Conservation (phyloP, 805 yeast species). For the Zygotorulaspora chibaensis region DNA sequence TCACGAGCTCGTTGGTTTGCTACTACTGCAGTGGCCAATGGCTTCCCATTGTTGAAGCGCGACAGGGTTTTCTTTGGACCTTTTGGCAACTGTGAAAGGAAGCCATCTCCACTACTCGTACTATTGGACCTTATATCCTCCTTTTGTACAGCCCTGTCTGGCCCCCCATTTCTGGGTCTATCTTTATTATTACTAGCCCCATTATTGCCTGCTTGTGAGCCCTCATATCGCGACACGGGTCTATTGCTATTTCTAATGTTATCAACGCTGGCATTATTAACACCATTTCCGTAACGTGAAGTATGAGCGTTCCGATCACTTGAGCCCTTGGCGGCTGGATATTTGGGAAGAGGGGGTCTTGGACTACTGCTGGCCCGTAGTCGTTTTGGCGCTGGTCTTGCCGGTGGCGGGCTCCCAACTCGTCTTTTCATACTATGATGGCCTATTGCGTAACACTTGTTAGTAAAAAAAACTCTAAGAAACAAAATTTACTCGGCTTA, state of each 20-base stretch:
- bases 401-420: slow-evolving; percentile 18
- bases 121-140: not conserved
- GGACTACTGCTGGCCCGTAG: slow-evolving; percentile 15
- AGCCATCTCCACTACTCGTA: slow-evolving; percentile 7
- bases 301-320: slow-evolving; percentile 3
- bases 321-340: slow-evolving; percentile 7
- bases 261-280: not conserved
- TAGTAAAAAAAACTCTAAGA: slow-evolving; percentile 3
- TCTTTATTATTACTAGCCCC: not conserved
- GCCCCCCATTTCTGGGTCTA: not conserved
- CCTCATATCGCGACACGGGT: slow-evolving; percentile 17
- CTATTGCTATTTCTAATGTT: slow-evolving; percentile 4
- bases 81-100: slow-evolving; percentile 24
- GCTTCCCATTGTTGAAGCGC: slow-evolving; percentile 13
- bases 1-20: not conserved
- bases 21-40: not conserved
- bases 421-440: slow-evolving; percentile 17
- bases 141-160: not conserved
- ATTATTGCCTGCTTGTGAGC: slow-evolving; percentile 14
- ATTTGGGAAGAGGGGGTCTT: slow-evolving; percentile 10
- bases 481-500: not conserved
- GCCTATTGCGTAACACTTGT: slow-evolving; percentile 5
- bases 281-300: slow-evolving; percentile 7
- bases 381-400: slow-evolving; percentile 16
- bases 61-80: slow-evolving; percentile 23